Evolutionary conservation across 2,329 filamentous ascomycete genomes (phyloP), one percentile per base, ranked within the genome.

Genomic region (Hymenoscyphus fraxineus): DNA sequence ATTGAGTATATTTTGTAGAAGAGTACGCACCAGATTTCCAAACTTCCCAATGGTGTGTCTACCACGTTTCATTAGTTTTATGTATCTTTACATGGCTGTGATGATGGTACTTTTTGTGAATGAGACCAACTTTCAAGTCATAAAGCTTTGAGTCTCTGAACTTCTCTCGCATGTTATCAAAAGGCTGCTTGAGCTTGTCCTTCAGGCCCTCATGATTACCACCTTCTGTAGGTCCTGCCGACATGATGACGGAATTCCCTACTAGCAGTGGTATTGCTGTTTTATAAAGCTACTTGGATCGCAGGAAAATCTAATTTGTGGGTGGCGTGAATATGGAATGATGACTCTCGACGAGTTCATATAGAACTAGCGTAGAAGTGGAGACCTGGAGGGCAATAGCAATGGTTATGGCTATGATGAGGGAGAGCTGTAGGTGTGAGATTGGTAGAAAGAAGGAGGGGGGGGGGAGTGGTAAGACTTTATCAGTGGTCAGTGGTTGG

Each of bases 31-130:
- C 70, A 89, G 69, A 69, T 89, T 89, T 51, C 77, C 83, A 59
- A 88, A 77, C 73, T 89, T 89, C 61, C 86, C 86, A 70, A 88
- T 80, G 65, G 87, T 80, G 68, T 88, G 79, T 58, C 81, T 83
- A 58, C n/a, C 32, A 13, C 55, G 67, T 55, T 57, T 47, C 38
- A 58, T 56, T 61, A 68, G 39, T n/a, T 15, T 31, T 38, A 1
- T 15, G 15, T 4, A n/a, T 27, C n/a, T 51, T 15, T 15, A 6
- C n/a, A 27, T 19, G 15, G 16, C n/a, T 16, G 27, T 22, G 40
- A n/a, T 56, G 19, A 15, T 66, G 75, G 47, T 72, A 86, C 85
- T 88, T 88, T 72, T 85, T 83, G 71, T 88, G 82, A 61, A 80
- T 81, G 40, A 88, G 73, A 51, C 78, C 77, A 62, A 87, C 77